A percentile compares a stretch with the other conserved stretches of the same genome.
These are phyloP conservation scores for Salix udensis DNA, from an alignment of 345 rosid genomes.

Conservation along the genomic window DNA sequence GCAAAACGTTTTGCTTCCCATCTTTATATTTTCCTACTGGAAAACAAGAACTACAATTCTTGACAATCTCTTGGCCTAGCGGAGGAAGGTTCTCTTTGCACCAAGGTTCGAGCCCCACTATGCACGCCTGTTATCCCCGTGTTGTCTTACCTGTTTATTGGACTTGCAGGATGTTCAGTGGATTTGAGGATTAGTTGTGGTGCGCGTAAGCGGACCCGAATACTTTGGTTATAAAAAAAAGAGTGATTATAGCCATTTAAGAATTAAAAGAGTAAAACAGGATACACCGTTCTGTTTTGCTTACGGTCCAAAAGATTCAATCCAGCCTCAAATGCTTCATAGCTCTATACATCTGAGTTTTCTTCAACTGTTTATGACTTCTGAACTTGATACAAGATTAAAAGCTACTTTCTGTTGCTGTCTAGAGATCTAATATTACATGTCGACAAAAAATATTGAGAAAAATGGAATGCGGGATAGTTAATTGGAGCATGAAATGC, in stretches of 20 bases:
- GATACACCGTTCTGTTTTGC: background rate
- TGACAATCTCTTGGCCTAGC: background rate
- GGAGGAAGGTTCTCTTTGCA: too few species aligned
- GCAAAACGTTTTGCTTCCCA: background rate
- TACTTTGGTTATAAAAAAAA: too few species aligned
- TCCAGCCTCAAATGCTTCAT: background rate
- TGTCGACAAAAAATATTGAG: background rate
- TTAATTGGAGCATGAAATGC: background rate
- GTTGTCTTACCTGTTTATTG: too few species aligned
- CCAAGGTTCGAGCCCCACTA: too few species aligned
- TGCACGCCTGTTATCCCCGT: too few species aligned
- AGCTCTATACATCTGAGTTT: background rate
- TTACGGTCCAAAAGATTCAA: background rate
- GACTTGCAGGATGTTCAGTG: too few species aligned
- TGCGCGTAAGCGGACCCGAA: rapidly evolving
- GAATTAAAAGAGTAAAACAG: background rate
- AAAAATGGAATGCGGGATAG: background rate
- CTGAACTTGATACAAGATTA: background rate
- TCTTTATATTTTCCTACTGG: background rate
- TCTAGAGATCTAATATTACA: background rate
- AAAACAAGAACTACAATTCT: background rate
- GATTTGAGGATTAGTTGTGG: too few species aligned
- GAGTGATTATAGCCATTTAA: background rate
- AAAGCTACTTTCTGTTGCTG: background rate
- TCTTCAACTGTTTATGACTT: background rate